Evolutionary conservation across 2,329 filamentous ascomycete genomes (phyloP).

Genomic region (Apiospora marii): DNA sequence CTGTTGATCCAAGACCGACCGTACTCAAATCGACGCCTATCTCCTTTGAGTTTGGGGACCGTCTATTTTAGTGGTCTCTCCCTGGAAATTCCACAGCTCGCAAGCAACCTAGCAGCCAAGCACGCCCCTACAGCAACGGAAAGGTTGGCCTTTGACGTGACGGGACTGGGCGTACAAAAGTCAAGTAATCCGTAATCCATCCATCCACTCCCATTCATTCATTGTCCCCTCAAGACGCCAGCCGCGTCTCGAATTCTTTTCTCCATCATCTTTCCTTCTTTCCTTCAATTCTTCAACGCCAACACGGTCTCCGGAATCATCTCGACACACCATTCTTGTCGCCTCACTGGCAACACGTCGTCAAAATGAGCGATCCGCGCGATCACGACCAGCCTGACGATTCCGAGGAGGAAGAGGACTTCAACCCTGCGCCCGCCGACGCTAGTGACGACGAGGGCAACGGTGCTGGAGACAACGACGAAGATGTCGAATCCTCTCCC

Average conservation of each 20-base stretch:
- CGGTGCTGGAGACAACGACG: slow-evolving; percentile 40
- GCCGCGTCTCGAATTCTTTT: slow-evolving; percentile 14
- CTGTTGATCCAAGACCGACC: slow-evolving; percentile 18
- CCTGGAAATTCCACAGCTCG: slow-evolving; percentile 5
- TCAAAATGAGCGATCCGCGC: slow-evolving; percentile 56
- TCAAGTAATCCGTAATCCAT: slow-evolving; percentile 1
- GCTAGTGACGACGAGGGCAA: slow-evolving; percentile 75
- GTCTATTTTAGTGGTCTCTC: not conserved
- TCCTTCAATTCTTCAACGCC: not conserved
- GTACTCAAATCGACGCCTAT: not conserved
- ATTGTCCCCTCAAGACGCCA: slow-evolving; percentile 16
- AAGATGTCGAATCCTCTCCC: slow-evolving; percentile 34
- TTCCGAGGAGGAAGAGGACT: slow-evolving; percentile 83
- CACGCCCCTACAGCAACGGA: slow-evolving; percentile 18
- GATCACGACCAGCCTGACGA: slow-evolving; percentile 57
- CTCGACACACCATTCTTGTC: not conserved
- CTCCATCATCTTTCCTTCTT: slow-evolving; percentile 10
- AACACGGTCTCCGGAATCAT: not conserved
- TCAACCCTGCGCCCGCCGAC: slow-evolving; percentile 82
- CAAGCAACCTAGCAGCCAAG: not conserved
- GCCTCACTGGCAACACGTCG: slow-evolving; percentile 15
- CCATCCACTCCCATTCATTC: slow-evolving; percentile 7
- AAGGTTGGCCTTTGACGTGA: slow-evolving; percentile 20
- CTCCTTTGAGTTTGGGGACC: not conserved
- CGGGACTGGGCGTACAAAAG: slow-evolving; percentile 18